Evolutionary conservation across 257 asterid species (phyloP).

Genomic region (Rehmannia glutinosa): DNA sequence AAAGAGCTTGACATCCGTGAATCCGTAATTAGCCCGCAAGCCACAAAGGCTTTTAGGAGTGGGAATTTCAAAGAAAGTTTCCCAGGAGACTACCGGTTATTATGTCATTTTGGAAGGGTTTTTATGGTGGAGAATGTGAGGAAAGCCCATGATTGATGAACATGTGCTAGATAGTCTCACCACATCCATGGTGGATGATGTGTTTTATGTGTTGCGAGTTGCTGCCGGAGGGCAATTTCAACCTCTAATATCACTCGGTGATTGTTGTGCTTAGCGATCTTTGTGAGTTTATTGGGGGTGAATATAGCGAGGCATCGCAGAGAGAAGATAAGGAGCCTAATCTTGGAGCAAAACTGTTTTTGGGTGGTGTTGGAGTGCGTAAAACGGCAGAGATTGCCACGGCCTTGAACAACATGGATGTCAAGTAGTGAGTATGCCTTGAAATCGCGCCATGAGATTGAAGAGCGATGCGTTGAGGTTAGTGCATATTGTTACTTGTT

Average conservation of each 20-base stretch:
- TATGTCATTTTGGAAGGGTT: constrained; percentile 90
- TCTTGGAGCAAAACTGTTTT: constrained; percentile 80
- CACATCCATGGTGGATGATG: constrained; percentile 97
- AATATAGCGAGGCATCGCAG: constrained; percentile 87
- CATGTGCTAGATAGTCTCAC: constrained; percentile 89
- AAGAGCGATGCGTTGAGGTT: constrained; percentile 86
- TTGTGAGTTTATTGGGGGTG: constrained; percentile 84
- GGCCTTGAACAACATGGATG: constrained; percentile 87
- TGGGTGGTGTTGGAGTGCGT: constrained; percentile 88
- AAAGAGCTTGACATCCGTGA: constrained; percentile 70
- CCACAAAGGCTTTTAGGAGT: constrained; percentile 90
- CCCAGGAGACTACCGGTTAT: constrained; percentile 85
- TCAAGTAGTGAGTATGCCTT: constrained; percentile 85
- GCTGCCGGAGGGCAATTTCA: constrained; percentile 86
- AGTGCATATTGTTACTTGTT: background rate
- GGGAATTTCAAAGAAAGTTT: constrained; percentile 80
- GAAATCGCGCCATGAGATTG: constrained; percentile 85
- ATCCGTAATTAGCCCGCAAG: constrained; percentile 84
- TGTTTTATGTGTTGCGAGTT: constrained; percentile 91
- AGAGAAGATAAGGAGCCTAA: constrained; percentile 82
- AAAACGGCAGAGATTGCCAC: constrained; percentile 92
- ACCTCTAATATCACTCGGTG: constrained; percentile 84
- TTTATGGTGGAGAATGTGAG: constrained; percentile 98
- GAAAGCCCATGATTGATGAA: constrained; percentile 87
- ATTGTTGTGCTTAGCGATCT: constrained; percentile 83